phyloP scores from a whole-genome alignment of 108 stramenopile genomes.

The Cylindrotheca fusiformis region DNA sequence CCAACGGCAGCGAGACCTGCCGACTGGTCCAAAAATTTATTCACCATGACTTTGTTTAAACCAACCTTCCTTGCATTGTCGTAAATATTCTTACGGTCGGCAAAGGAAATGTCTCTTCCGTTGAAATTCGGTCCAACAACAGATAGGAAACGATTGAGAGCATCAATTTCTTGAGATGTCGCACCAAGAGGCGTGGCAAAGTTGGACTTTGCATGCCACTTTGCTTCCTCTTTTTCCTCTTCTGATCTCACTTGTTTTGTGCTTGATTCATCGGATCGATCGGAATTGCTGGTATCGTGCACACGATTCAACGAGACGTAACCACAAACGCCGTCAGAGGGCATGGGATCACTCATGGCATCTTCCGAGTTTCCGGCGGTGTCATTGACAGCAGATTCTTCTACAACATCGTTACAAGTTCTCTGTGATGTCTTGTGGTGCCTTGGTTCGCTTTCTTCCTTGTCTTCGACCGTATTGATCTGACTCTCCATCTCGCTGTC shows the following conservation, averaged over 20 bases:
- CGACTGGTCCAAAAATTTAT: constrained; percentile 29
- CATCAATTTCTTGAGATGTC: constrained; percentile 23
- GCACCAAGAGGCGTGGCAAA: constrained; percentile 22
- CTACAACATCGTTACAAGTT: too few relatives aligned
- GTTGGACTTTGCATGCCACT: not conserved
- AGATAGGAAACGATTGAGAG: constrained; percentile 21
- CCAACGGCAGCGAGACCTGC: constrained; percentile 13
- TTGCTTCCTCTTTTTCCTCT: not conserved
- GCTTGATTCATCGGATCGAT: not conserved
- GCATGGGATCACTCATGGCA: too few relatives aligned
- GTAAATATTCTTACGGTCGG: constrained; percentile 23
- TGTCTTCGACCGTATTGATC: too few relatives aligned
- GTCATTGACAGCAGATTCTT: too few relatives aligned
- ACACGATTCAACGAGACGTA: not conserved
- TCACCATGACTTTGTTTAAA: constrained; percentile 12
- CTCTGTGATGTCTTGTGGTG: too few relatives aligned
- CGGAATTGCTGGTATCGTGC: not conserved
- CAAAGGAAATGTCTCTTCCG: constrained; percentile 9
- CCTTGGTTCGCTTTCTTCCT: too few relatives aligned
- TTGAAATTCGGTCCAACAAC: constrained; percentile 20
- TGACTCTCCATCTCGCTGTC: too few relatives aligned
- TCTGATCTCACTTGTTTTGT: not conserved
- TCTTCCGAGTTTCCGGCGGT: too few relatives aligned
- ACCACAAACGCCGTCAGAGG: too few relatives aligned
- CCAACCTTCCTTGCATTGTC: constrained; percentile 20